These are phyloP conservation scores for Microdochium nivale DNA, from an alignment of 2,329 filamentous ascomycete species.

Conservation along the genomic window DNA sequence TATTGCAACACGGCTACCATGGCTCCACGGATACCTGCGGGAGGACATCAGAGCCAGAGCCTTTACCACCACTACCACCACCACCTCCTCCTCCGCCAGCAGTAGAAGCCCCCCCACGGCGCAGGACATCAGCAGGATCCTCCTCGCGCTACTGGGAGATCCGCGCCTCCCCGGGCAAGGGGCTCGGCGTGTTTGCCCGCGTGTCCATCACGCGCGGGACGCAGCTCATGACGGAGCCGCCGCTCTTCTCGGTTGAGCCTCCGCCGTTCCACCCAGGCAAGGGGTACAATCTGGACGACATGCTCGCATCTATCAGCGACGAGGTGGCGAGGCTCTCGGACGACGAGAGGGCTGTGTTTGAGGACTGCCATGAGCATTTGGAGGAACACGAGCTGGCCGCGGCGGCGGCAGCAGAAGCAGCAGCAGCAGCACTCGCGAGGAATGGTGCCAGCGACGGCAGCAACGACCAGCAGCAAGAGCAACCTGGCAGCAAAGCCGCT, in stretches of 20 bases:
- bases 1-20: too few relatives aligned
- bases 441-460: too few relatives aligned
- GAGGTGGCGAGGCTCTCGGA: slow-evolving; percentile 7
- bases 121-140: neutral
- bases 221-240: slow-evolving; percentile 26
- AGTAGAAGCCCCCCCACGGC: too few relatives aligned
- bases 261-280: slow-evolving; percentile 15
- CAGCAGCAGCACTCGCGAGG: too few relatives aligned
- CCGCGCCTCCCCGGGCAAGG: slow-evolving; percentile 21
- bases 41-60: too few relatives aligned
- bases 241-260: slow-evolving; percentile 22
- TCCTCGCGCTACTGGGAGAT: slow-evolving; percentile 14
- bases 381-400: slow-evolving; percentile 8
- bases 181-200: slow-evolving; percentile 28
- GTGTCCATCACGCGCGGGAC: slow-evolving; percentile 23
- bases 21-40: too few relatives aligned
- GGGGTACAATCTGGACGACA: slow-evolving; percentile 22
- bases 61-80: too few relatives aligned
- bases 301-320: slow-evolving; percentile 20
- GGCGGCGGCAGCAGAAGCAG: neutral
- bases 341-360: slow-evolving; percentile 18
- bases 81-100: too few relatives aligned
- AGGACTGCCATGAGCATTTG: slow-evolving; percentile 17
- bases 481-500: too few relatives aligned
- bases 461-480: neutral